Percentiles rank a stretch among this genome's conserved stretches.
phyloP scores from a whole-genome alignment of 371 early-diverging fungal species.

The Mycotypha africana region DNA sequence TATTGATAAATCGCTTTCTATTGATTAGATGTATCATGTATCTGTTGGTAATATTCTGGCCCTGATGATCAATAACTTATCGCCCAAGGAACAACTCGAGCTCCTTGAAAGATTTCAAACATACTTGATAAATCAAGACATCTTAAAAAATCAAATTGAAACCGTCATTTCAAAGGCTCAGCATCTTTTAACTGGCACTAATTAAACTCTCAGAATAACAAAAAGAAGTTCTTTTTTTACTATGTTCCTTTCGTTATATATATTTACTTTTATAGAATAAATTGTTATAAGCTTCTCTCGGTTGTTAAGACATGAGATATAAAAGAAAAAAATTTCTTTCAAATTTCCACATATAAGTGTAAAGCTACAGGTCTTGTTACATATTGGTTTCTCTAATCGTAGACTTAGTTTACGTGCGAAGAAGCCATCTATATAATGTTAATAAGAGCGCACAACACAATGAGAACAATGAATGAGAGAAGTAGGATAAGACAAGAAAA shows the following conservation, averaged over 20 bases:
- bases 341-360: too few relatives aligned
- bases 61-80: slow-evolving; percentile 43
- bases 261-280: not conserved
- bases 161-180: slow-evolving; percentile 22
- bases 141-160: slow-evolving; percentile 17
- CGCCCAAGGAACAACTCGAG: slow-evolving; percentile 51
- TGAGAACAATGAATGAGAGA: too few relatives aligned
- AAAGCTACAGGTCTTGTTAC: too few relatives aligned
- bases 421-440: too few relatives aligned
- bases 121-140: slow-evolving; percentile 56
- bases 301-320: too few relatives aligned
- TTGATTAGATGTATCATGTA: slow-evolving; percentile 39
- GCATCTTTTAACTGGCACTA: slow-evolving; percentile 11
- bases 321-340: too few relatives aligned
- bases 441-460: too few relatives aligned
- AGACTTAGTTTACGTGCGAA: too few relatives aligned
- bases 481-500: too few relatives aligned
- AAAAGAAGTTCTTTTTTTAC: not conserved
- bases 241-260: not conserved
- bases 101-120: slow-evolving; percentile 50
- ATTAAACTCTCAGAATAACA: not conserved
- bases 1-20: too few relatives aligned
- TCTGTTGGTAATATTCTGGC: slow-evolving; percentile 57
- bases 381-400: too few relatives aligned
- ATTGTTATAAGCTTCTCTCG: too few relatives aligned